phyloP scores from a whole-genome alignment of 148 eudicot genomes.

The Vaccinium macrocarpon region DNA sequence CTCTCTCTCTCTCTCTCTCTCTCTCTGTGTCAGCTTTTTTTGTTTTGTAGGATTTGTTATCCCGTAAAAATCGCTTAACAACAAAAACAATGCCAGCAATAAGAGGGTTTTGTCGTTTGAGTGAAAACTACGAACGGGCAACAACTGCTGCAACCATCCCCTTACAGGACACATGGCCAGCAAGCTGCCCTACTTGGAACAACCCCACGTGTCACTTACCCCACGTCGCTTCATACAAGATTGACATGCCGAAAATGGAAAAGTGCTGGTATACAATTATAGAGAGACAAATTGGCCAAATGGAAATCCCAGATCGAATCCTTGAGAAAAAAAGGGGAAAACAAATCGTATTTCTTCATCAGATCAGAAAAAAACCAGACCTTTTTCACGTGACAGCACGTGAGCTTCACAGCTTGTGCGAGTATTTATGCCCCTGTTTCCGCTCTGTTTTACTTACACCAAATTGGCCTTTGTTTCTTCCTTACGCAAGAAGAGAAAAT shows the following conservation, averaged over 20 bases:
- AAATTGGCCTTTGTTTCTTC: background rate
- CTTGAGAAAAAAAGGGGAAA: background rate
- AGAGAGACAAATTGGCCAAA: background rate
- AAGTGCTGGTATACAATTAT: background rate
- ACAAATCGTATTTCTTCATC: background rate
- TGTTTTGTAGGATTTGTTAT: background rate
- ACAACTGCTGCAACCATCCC: background rate
- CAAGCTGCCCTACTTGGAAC: background rate
- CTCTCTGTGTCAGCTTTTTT: background rate
- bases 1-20: background rate
- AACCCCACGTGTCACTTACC: background rate
- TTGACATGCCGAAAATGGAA: background rate
- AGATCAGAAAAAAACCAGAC: background rate
- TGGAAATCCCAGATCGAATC: background rate
- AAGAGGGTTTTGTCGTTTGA: background rate
- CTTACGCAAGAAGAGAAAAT: background rate
- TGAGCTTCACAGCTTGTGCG: background rate
- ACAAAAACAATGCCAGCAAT: background rate
- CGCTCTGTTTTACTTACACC: background rate
- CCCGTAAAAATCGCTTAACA: background rate
- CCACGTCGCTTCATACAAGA: no score
- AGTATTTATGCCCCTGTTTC: background rate
- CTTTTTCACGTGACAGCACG: background rate
- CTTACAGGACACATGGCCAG: background rate
- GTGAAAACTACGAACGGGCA: background rate